Evolutionary conservation across 306 rosid species (phyloP), one percentile per base, ranked within the genome.

Genomic region (Alnus glutinosa): DNA sequence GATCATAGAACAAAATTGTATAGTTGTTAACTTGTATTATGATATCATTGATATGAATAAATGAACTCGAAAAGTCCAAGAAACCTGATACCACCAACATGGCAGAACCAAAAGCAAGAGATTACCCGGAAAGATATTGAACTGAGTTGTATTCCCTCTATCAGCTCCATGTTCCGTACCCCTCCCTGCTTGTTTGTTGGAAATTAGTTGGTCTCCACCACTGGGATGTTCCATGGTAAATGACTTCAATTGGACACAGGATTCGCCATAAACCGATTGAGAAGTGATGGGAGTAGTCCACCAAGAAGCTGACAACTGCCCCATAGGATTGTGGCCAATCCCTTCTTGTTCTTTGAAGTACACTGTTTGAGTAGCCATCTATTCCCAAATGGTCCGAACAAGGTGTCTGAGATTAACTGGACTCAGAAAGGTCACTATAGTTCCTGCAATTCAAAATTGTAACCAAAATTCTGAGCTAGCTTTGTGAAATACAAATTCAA

Each of bases 111-210:
- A 18, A 68, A 79, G 52, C 48, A 71, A 23, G 28, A 71, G 71
- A 49, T 81, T 88, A 94, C 98, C 98, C 75, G 93, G 86, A 84
- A 89, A 91, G 77, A 94, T 85, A 36, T 94, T 77, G 80, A 94
- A 92, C 77, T 88, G 93, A 73, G 86, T 86, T 42, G 78, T 76
- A 61, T 85, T 87, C 66, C 89, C 87, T 89, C 85, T 92, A 9
- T 84, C 90, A 2, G 75, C 68, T 75, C 86, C 84, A 51, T 83
- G 93, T 76, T 88, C 93, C 74, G 79, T 61, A 70, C 88, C 88
- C 79, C 89, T 82, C 61, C 78, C 88, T 0, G 86, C 78, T 34
- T 78, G 84, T 87, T 87, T 92, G 67, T 34, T 71, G 61, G 83
- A 77, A 81, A 66, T 80, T 75, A 87, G 72, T 81, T 90, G 94